A percentile compares a stretch with the other conserved stretches of the same genome.
Evolutionary conservation across 2,329 filamentous ascomycete genomes (phyloP).

Genomic region (Colletotrichum karsti): DNA sequence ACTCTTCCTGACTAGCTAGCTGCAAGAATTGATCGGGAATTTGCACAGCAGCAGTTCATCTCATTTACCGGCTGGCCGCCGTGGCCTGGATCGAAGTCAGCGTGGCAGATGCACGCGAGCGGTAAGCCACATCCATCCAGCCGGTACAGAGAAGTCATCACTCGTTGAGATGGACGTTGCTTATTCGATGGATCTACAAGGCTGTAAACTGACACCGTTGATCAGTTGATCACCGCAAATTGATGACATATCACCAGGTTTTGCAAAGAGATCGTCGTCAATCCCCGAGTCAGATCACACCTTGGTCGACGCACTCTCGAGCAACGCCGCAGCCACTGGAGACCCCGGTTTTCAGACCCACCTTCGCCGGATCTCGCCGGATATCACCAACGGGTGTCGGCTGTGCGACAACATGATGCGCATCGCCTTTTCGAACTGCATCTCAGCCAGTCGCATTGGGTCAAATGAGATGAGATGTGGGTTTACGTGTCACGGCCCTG

Average conservation of each 20-base stretch:
- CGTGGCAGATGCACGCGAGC: not conserved
- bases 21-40: not conserved
- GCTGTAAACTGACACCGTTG: not conserved
- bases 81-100: not conserved
- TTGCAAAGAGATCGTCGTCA: not conserved
- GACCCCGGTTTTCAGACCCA: not conserved
- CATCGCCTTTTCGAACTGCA: not conserved
- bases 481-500: not conserved
- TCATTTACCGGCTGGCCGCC: not conserved
- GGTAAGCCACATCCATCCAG: not conserved
- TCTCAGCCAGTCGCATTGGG: not conserved
- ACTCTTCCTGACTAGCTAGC: too few species aligned
- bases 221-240: not conserved
- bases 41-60: not conserved
- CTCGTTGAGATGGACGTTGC: not conserved
- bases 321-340: not conserved
- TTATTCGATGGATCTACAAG: not conserved
- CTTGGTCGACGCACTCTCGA: too few species aligned
- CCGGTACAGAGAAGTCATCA: not conserved
- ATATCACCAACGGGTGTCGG: constrained; percentile 12
- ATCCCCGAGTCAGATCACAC: not conserved
- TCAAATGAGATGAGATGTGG: not conserved
- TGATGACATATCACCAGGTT: not conserved
- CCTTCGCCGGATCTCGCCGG: constrained; percentile 13
- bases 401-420: not conserved